Base-by-base conservation (phyloP, 2,329 filamentous ascomycete genomes). In the Aspergillus novofumigatus region DNA sequence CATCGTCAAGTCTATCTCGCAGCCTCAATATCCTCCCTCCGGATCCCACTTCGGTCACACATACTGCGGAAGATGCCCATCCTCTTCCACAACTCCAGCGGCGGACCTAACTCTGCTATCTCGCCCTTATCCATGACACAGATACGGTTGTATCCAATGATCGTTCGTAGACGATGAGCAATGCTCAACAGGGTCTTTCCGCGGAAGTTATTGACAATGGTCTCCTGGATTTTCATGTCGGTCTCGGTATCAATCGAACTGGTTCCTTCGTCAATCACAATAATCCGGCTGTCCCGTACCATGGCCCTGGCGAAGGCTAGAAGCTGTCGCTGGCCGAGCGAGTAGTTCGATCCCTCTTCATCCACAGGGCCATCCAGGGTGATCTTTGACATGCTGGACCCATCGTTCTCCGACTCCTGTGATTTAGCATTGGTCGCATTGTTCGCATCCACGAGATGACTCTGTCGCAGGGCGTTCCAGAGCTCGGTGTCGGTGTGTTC, bases 111-210 rank as follows among this genome's bases (percentile, higher is more conserved):
- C 81, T 97, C 92, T 0, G 90, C 91, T 68, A 99, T 97, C 17
- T 78, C 77, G 0, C 94, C 94, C 48, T 87, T 82, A 67, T 97
- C 93, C 92, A 99, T 96, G 65, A 99, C 94, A 67, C 92, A 93
- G 70, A 99, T 96, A 49, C 93, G 86, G 74, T 99, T 93, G 74
- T 97, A 97, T 28, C 87, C 86, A 60, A 97, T 88, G 61, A 99
- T 96, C 1, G 94, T 97, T 69, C 91, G 88, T 67, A 97, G 79
- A 4, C 93, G 83, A 75, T 97, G 93, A 5, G 93, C 93, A 71
- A 97, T 97, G 75, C 92, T 96, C 23, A 97, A 79, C 49, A 97
- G 77, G 2, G 93, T 97, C 79, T 89, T 91, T 58, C 92, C 92
- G 54, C 83, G 82, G 80, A 97, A 97, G 0, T 87, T 92, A 1